Percentiles rank a stretch among this genome's conserved stretches.
Evolutionary conservation across 352 stramenopile genomes (phyloP).

Genomic region (Phytophthora ramorum): DNA sequence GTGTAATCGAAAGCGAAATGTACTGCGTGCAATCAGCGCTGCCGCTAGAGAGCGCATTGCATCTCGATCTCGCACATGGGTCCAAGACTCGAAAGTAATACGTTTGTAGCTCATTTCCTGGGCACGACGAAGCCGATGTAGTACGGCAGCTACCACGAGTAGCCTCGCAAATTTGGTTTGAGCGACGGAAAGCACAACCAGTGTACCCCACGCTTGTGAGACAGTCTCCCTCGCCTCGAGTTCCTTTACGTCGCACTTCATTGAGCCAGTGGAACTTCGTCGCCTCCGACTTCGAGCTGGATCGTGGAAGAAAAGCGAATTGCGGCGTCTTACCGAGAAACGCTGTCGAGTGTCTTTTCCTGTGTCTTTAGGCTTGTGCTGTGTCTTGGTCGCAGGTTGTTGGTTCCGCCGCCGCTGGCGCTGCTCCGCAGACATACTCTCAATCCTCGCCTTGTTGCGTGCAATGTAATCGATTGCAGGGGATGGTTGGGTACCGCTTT

Average conservation of each 20-base stretch:
- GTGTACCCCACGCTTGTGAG: constrained; percentile 44
- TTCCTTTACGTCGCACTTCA: neutral
- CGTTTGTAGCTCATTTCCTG: constrained; percentile 38
- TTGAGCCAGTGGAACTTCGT: constrained; percentile 1
- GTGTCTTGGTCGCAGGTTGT: constrained; percentile 3
- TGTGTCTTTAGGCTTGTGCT: neutral
- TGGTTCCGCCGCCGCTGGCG: constrained; percentile 21
- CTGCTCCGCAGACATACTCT: constrained; percentile 34
- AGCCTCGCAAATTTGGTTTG: constrained; percentile 44
- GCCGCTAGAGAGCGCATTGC: constrained; percentile 31
- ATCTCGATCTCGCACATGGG: constrained; percentile 37
- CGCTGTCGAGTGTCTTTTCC: neutral
- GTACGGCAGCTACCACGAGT: constrained; percentile 27
- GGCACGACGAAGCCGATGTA: constrained; percentile 33
- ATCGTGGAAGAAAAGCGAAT: constrained; percentile 34
- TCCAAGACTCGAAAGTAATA: constrained; percentile 54
- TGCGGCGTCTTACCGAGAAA: constrained; percentile 37
- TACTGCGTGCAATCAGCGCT: constrained; percentile 46
- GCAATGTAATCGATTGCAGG: constrained; percentile 35
- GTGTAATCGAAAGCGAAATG: constrained; percentile 46
- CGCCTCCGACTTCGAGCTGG: neutral
- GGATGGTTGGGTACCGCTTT: constrained; percentile 5
- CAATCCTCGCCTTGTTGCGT: constrained; percentile 40
- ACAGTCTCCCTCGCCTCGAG: constrained; percentile 6
- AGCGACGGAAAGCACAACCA: constrained; percentile 49